Base-by-base conservation (phyloP, 192 early-diverging fungal species). In the Neocallimastix lanati region DNA sequence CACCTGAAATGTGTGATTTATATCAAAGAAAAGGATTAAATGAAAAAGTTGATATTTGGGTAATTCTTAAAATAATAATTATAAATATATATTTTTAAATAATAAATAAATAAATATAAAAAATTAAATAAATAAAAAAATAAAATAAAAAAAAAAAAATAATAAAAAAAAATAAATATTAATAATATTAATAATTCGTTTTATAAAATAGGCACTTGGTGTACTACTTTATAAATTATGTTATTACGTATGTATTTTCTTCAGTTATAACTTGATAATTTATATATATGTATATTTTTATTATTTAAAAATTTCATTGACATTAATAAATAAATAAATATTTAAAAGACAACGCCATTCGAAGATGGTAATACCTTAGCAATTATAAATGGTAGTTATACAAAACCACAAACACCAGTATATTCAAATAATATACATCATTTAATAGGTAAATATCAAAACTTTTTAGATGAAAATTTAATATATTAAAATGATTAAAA, bases 201-300 rank as follows among this genome's bases (percentile, higher is more conserved):
- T 33, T 33, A 33, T 33, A 33, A 6, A 30, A 30, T 14, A 87
- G 94, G 96, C 97, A 12, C 86, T 98, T 50, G 97, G 97, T 27
- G 94, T 98, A 38, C 85, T 98, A 29, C 83, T 98, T 28, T 98
- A 96, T 87, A 98, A 98, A 83, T 87, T 97, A 29, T 97, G 96
- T 85, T 98, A 93, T 84, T 95, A 82, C 81, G 90, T 90, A 82
- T 79, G 88, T 79, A 78, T 28, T 18, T 30, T 79, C 9, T 6
- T 33, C 3, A n/a, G n/a, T n/a, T n/a, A n/a, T n/a, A n/a, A n/a
- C n/a, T n/a, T n/a, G n/a, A n/a, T n/a, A n/a, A n/a, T n/a, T n/a
- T n/a, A n/a, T 28, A 29, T 37, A 29, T 28, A n/a, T 28, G 13
- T 33, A 15, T 37, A 81, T 28, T 58, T 83, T 36, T n/a, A 76